Evolutionary conservation across 2,329 filamentous ascomycete species (phyloP).

Genomic region (Ophiocordyceps camponoti-saundersi): DNA sequence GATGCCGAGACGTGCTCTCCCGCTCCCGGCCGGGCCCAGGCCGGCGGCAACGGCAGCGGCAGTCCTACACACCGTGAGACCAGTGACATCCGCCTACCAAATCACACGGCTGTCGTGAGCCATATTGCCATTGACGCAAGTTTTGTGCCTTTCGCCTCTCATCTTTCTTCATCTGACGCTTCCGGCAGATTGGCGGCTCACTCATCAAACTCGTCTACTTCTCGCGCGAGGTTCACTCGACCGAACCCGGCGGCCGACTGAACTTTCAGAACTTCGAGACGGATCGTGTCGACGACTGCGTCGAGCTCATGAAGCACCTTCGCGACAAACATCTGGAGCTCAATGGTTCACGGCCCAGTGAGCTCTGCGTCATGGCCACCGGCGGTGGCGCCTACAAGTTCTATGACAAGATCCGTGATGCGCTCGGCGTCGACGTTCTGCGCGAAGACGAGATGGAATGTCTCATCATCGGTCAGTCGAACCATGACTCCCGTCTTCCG

Average conservation of each 20-base stretch:
- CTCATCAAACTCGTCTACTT: constrained; percentile 96
- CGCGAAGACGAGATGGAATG: constrained; percentile 98
- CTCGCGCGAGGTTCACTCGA: constrained; percentile 66
- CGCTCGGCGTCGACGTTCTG: constrained; percentile 72
- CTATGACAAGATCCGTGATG: constrained; percentile 76
- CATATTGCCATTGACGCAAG: constrained; percentile 87
- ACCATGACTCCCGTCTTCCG: not conserved
- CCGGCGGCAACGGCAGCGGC: constrained; percentile 20
- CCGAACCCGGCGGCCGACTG: constrained; percentile 69
- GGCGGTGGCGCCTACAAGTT: constrained; percentile 94
- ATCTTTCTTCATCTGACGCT: not conserved
- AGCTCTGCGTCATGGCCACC: constrained; percentile 85
- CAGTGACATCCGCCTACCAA: constrained; percentile 87
- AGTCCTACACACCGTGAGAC: constrained; percentile 47
- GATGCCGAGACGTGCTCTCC: constrained; percentile 53
- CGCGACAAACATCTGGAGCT: constrained; percentile 65
- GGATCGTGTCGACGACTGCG: constrained; percentile 80
- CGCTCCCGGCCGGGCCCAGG: constrained; percentile 16
- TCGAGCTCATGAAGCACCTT: constrained; percentile 76
- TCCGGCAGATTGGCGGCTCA: constrained; percentile 74
- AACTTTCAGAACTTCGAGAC: constrained; percentile 97
- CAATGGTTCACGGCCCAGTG: constrained; percentile 53
- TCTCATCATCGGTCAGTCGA: constrained; percentile 62
- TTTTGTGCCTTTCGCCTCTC: not conserved
- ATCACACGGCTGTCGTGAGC: constrained; percentile 88